These are phyloP conservation scores for Lumnitzera littorea DNA, from an alignment of 345 rosid genomes.

Conservation along the genomic window DNA sequence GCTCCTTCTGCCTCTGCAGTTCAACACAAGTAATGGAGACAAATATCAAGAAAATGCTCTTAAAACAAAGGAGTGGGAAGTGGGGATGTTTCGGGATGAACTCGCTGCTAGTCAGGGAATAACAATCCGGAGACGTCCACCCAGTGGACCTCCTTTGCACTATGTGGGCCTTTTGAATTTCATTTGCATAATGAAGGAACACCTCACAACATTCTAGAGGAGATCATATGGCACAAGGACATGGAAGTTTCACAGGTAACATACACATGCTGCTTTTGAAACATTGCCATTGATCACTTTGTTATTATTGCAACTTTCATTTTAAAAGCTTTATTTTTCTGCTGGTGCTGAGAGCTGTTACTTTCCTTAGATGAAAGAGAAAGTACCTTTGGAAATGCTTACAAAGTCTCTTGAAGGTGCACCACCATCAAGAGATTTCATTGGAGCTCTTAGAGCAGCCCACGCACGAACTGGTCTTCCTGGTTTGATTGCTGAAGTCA, in stretches of 20 bases:
- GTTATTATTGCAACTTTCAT: neutral
- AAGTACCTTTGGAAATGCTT: slow-evolving; percentile 38
- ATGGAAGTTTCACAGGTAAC: slow-evolving; percentile 54
- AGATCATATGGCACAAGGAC: slow-evolving; percentile 88
- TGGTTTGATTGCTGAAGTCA: slow-evolving; percentile 92
- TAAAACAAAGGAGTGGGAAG: slow-evolving; percentile 67
- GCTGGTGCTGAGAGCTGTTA: slow-evolving; percentile 1
- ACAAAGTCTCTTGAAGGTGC: slow-evolving; percentile 51
- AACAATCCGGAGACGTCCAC: slow-evolving; percentile 62
- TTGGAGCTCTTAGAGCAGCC: slow-evolving; percentile 77
- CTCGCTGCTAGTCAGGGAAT: slow-evolving; percentile 76
- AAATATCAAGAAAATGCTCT: slow-evolving; percentile 38
- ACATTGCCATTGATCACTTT: no score
- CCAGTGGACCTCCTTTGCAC: slow-evolving; percentile 73
- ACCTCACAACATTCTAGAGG: slow-evolving; percentile 84
- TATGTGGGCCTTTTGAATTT: slow-evolving; percentile 91
- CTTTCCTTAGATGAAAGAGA: slow-evolving; percentile 56
- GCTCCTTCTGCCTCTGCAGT: slow-evolving; percentile 20
- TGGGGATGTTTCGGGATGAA: slow-evolving; percentile 56
- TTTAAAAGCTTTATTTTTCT: neutral
- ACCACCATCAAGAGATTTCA: slow-evolving; percentile 64
- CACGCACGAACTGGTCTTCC: slow-evolving; percentile 62
- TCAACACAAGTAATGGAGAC: slow-evolving; percentile 21
- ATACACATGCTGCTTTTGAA: no score
- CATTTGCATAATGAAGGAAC: slow-evolving; percentile 73